Evolutionary conservation across 768 basidiomycete species (phyloP), one percentile per base, ranked within the genome.

Genomic region (Mycena galopus): DNA sequence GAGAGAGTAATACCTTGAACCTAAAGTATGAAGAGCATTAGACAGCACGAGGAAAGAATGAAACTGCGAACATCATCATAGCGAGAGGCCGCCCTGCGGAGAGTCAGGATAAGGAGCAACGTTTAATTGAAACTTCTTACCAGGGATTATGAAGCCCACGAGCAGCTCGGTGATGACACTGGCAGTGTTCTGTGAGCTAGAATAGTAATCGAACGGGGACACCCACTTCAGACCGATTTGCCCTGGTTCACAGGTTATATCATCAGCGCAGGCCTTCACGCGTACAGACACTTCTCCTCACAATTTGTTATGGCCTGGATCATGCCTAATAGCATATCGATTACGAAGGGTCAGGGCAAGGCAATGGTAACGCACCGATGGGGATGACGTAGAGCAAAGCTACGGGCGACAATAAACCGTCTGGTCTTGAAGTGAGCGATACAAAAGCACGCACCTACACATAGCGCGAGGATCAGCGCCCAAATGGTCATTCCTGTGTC

Each of bases 291-390:
- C 4, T 33, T 17, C 35, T 33, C 16, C 42, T 44, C 19, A 76
- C 93, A 91, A 79, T 95, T 95, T 33, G 94, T 95, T 73, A 94
- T 89, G 1, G 93, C 93, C 75, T 94, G 91, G 71, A 95, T 93
- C 88, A 94, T 91, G 73, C 85, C 84, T 82, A 61, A 58, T 27
- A 25, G 37, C 44, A 35, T 30, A 29, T 63, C 53, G 71, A 47
- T 55, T 42, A 33, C 10, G 21, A 16, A 35, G 1, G 9, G 25
- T 12, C 56, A 19, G 55, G 27, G 19, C 27, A 30, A 51, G 39
- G 51, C 29, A 29, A 25, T 35, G 25, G 71, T 69, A 79, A 80
- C 84, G 84, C 82, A 74, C 92, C 93, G 65, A 92, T 89, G 17
- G 94, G 94, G 33, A 95, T 85, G 50, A 92, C 85, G 75, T 94